A percentile compares a stretch with the other conserved stretches of the same genome.
These are phyloP conservation scores for Yamadazyma siamensis DNA, from an alignment of 1,139 yeast species.

Conservation along the genomic window DNA sequence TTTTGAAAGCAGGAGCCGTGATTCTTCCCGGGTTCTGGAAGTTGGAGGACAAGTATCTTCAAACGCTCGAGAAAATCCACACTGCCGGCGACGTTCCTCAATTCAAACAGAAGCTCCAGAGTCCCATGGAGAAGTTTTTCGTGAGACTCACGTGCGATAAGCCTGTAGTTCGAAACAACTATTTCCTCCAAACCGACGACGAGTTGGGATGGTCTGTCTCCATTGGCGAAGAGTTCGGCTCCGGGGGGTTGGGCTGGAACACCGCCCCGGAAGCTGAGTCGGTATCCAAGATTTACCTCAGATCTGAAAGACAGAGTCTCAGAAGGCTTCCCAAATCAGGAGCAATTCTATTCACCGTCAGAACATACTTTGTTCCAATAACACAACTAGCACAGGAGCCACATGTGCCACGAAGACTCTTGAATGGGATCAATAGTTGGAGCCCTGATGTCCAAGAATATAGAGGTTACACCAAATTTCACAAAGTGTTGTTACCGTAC, in stretches of 20 bases:
- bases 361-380: slow-evolving; percentile 61
- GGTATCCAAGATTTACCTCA: slow-evolving; percentile 45
- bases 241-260: slow-evolving; percentile 53
- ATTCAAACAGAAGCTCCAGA: slow-evolving; percentile 52
- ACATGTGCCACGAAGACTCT: slow-evolving; percentile 53
- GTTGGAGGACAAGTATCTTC: slow-evolving; percentile 50
- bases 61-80: slow-evolving; percentile 57
- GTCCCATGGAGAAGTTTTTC: slow-evolving; percentile 66
- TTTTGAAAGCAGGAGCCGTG: slow-evolving; percentile 57
- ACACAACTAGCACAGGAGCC: slow-evolving; percentile 55
- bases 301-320: slow-evolving; percentile 69
- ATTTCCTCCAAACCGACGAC: slow-evolving; percentile 62
- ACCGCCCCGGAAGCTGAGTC: slow-evolving; percentile 52
- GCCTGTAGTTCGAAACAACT: slow-evolving; percentile 64
- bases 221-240: slow-evolving; percentile 52
- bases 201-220: slow-evolving; percentile 63
- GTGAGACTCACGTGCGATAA: slow-evolving; percentile 49
- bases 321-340: slow-evolving; percentile 62
- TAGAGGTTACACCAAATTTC: slow-evolving; percentile 54
- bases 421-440: slow-evolving; percentile 60
- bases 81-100: slow-evolving; percentile 66
- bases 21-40: slow-evolving; percentile 67
- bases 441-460: slow-evolving; percentile 55
- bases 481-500: slow-evolving; percentile 53
- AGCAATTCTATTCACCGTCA: slow-evolving; percentile 58